These are phyloP conservation scores for Centrapalus pauciflorus DNA, from an alignment of 129 eudicot species.

Conservation along the genomic window DNA sequence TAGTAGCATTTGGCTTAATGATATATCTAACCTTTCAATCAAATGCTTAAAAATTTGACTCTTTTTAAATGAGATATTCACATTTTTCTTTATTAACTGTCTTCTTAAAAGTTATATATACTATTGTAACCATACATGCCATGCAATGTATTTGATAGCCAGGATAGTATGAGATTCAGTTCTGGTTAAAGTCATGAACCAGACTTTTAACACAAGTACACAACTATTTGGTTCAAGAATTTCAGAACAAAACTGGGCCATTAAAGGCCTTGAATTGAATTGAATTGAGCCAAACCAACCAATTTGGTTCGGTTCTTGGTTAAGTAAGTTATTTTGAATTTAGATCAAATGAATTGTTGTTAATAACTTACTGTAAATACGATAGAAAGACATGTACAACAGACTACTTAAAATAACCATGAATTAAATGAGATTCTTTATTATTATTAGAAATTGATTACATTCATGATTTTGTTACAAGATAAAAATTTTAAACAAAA, in stretches of 20 bases:
- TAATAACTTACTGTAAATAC: not conserved
- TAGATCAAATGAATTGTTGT: not conserved
- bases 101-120: too few relatives aligned
- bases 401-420: not conserved
- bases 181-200: constrained; percentile 1
- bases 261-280: not conserved
- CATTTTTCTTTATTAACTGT: not conserved
- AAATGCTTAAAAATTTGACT: not conserved
- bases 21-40: not conserved
- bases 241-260: not conserved
- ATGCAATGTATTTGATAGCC: too few relatives aligned
- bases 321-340: not conserved
- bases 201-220: too few relatives aligned
- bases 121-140: too few relatives aligned
- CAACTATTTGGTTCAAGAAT: not conserved
- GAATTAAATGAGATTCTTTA: too few relatives aligned
- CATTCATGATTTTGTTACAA: too few relatives aligned
- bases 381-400: not conserved
- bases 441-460: not conserved
- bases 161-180: too few relatives aligned
- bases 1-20: not conserved
- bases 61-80: too few relatives aligned
- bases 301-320: not conserved
- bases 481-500: too few relatives aligned
- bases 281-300: not conserved